Percentiles rank a stretch among this genome's conserved stretches.
These are phyloP conservation scores for Fusarium sublunatum DNA, from an alignment of 2,329 filamentous ascomycete genomes.

Conservation along the genomic window DNA sequence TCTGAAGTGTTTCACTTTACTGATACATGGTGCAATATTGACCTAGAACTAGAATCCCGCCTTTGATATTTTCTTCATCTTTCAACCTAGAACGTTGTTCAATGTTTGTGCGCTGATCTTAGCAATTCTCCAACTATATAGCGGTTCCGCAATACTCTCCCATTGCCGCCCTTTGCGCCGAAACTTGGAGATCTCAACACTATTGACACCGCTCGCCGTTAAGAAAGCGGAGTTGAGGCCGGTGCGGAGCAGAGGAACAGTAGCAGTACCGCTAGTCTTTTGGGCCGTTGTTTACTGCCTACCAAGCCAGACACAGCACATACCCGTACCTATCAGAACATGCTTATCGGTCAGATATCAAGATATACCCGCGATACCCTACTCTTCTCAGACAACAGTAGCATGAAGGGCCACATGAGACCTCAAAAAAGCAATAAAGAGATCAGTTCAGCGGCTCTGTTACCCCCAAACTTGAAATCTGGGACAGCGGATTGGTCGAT, in stretches of 20 bases:
- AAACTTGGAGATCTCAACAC: slow-evolving; percentile 32
- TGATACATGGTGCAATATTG: not conserved
- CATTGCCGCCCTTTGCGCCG: slow-evolving; percentile 38
- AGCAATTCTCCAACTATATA: slow-evolving; percentile 24
- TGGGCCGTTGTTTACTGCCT: not conserved
- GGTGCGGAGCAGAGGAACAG: slow-evolving; percentile 44
- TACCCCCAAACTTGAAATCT: slow-evolving; percentile 14
- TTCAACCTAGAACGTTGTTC: not conserved
- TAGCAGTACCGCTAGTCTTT: slow-evolving; percentile 12
- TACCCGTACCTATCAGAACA: not conserved
- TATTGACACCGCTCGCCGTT: slow-evolving; percentile 32
- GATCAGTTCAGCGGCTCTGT: not conserved
- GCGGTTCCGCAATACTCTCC: slow-evolving; percentile 13
- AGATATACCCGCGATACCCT: not conserved
- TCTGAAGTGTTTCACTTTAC: slow-evolving; percentile 3
- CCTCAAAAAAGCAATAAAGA: slow-evolving; percentile 8
- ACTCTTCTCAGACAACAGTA: not conserved
- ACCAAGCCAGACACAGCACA: not conserved
- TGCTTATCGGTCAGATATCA: not conserved
- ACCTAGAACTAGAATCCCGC: not conserved
- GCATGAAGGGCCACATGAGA: slow-evolving; percentile 5
- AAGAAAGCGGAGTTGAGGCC: slow-evolving; percentile 35
- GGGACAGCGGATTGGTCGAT: slow-evolving; percentile 1
- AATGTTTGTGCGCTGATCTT: slow-evolving; percentile 1
- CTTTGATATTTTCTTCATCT: not conserved